Evolutionary conservation across 768 basidiomycete genomes (phyloP).

Genomic region (Lactarius hengduanensis): DNA sequence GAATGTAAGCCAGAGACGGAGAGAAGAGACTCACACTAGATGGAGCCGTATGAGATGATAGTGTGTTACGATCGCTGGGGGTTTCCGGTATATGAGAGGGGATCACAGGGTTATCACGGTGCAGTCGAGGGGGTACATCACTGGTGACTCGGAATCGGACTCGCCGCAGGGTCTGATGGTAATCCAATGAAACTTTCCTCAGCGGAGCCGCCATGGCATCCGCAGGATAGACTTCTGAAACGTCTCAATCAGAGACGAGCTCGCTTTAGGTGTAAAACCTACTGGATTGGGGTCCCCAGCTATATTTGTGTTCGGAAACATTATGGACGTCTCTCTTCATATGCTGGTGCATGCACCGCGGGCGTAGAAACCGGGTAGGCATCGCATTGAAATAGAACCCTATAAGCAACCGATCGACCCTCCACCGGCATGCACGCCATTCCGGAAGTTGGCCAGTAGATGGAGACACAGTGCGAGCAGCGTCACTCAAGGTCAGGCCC

Average conservation of each 20-base stretch:
- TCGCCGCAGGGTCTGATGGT: not conserved
- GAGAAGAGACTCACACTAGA: not conserved
- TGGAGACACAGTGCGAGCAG: not conserved
- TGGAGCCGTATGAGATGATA: not conserved
- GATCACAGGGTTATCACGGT: not conserved
- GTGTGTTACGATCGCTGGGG: not conserved
- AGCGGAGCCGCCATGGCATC: conserved; percentile 13
- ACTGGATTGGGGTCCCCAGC: not conserved
- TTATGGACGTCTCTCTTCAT: not conserved
- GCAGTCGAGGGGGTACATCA: not conserved
- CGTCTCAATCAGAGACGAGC: not conserved
- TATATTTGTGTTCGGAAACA: not conserved
- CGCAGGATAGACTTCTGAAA: not conserved
- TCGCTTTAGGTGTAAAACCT: not conserved
- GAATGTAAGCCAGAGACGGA: not conserved
- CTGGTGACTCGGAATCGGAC: not conserved
- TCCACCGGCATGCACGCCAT: not conserved
- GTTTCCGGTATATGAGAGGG: not conserved
- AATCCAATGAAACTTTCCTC: conserved; percentile 5
- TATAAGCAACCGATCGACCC: not conserved
- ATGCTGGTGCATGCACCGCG: not conserved
- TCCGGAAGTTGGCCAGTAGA: not conserved
- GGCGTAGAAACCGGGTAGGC: not conserved
- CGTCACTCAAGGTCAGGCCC: not conserved
- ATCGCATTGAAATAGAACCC: not conserved